Evolutionary conservation across 1,284 basidiomycete species (phyloP).

Genomic region (Tetrapyrgos nigripes): DNA sequence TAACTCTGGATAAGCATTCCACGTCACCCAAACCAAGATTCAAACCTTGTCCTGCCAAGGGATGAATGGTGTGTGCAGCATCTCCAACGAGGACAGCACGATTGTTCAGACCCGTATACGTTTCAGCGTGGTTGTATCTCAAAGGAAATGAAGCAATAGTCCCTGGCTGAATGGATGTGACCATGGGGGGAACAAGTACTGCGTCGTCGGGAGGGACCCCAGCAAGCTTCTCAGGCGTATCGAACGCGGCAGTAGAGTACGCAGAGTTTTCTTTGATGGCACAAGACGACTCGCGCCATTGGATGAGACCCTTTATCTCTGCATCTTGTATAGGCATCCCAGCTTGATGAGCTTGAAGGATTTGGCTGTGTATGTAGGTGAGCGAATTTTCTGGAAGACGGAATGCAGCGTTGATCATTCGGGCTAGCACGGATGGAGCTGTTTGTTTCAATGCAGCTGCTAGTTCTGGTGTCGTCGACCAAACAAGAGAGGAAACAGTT

Average conservation of each 20-base stretch:
- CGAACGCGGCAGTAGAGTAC: constrained; percentile 54
- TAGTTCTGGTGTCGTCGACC: constrained; percentile 88
- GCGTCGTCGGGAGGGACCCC: constrained; percentile 71
- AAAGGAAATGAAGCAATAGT: constrained; percentile 93
- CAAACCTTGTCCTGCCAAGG: constrained; percentile 96
- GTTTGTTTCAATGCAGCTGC: constrained; percentile 78
- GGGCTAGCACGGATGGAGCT: constrained; percentile 69
- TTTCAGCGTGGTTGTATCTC: constrained; percentile 86
- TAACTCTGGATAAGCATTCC: constrained; percentile 68
- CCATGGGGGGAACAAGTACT: constrained; percentile 75
- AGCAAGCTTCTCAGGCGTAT: constrained; percentile 25
- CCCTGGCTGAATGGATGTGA: constrained; percentile 76
- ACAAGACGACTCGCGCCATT: constrained; percentile 74
- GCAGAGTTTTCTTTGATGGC: constrained; percentile 66
- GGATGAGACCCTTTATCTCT: constrained; percentile 63
- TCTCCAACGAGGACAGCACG: constrained; percentile 94
- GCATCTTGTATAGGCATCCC: constrained; percentile 50
- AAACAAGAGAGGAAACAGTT: constrained; percentile 88
- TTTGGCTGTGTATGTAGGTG: constrained; percentile 67
- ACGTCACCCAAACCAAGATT: constrained; percentile 94
- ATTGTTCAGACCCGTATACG: constrained; percentile 72
- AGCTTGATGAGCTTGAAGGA: constrained; percentile 58
- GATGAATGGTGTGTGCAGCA: constrained; percentile 95
- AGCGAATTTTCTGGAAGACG: constrained; percentile 83
- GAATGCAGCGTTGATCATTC: constrained; percentile 93